Percentiles rank a stretch among this genome's conserved stretches.
These are phyloP conservation scores for Psilocybe mexicana DNA, from an alignment of 1,284 basidiomycete genomes.

Conservation along the genomic window DNA sequence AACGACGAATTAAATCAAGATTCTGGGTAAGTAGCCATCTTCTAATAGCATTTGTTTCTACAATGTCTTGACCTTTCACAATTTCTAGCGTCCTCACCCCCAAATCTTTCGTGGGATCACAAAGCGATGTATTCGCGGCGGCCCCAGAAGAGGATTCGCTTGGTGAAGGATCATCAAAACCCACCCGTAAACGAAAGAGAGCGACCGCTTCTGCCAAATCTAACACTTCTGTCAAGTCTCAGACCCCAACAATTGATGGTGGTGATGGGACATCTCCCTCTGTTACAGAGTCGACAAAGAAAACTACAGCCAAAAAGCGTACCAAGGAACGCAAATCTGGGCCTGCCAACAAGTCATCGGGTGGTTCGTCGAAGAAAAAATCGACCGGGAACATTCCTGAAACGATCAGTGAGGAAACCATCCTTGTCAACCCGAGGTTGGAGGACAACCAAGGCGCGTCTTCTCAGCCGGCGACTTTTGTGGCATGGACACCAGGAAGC, in stretches of 20 bases:
- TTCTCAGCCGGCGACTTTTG: slow-evolving; percentile 14
- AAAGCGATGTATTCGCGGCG: too few species aligned
- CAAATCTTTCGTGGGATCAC: too few species aligned
- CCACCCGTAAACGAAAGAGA: slow-evolving; percentile 27
- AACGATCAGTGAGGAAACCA: slow-evolving; percentile 18
- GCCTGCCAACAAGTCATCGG: slow-evolving; percentile 3
- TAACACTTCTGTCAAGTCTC: not conserved
- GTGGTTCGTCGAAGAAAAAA: slow-evolving; percentile 22
- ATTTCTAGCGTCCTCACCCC: too few species aligned
- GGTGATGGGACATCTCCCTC: not conserved
- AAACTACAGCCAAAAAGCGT: not conserved
- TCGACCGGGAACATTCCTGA: slow-evolving; percentile 2
- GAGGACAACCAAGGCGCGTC: slow-evolving; percentile 14
- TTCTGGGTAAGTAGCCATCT: too few species aligned
- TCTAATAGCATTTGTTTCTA: too few species aligned
- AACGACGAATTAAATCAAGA: too few species aligned
- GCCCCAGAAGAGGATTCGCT: too few species aligned
- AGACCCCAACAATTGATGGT: slow-evolving; percentile 20
- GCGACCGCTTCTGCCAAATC: slow-evolving; percentile 12
- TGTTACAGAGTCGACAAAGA: not conserved
- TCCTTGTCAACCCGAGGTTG: slow-evolving; percentile 22
- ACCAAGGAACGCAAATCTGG: slow-evolving; percentile 3
- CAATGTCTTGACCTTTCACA: too few species aligned
- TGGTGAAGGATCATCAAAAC: too few species aligned
- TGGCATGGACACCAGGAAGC: slow-evolving; percentile 19